Base-by-base conservation (phyloP, 2,329 filamentous ascomycete genomes). In the Zopfia rhizophila region DNA sequence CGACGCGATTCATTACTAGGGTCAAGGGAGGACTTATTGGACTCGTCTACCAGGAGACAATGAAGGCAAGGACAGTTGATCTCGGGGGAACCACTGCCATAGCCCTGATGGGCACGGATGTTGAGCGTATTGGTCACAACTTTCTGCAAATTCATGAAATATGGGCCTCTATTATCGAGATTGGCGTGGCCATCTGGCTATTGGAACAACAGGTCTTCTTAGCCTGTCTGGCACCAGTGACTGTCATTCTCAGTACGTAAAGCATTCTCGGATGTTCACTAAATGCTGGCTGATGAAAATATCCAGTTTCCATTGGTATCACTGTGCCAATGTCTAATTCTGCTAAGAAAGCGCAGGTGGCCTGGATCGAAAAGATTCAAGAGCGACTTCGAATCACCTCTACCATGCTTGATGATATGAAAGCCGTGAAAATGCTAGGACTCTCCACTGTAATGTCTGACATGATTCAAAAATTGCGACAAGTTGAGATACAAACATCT, bases 81-180 rank as follows among this genome's bases (percentile, higher is more conserved):
- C 38, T 51, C 28, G 43, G 35, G 7, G 29, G 35, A 28, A 40
- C 38, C 29, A 44, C 24, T 12, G 38, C 29, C 8, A 22, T 51
- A 23, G 47, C 45, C 12, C 36, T 53, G 14, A 53, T 53, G 45
- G 37, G 45, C 14, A 49, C 45, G 36, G 49, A 53, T 23, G 45
- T 53, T 29, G 49, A 53, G 30, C 45, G 45, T 24, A 46, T 53
- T 24, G 38, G 45, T 16, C 33, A 44, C 29, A 40, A 37, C 25
- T 48, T 52, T 33, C 28, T 13, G 17, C 39, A n/a, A 10, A 44
- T 52, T 32, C 48, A 52, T 18, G 48, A 52, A 23, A 32, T 48
- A 33, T 52, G 48, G 48, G 48, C 48, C 29, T 42, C 48, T 7
- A 27, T 51, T 17, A 21, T 51, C 11, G 38, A 47, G n/a, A 37